Percentiles rank a stretch among this genome's conserved stretches.
These are phyloP conservation scores for Acer negundo DNA, from an alignment of 345 rosid genomes.

Conservation along the genomic window DNA sequence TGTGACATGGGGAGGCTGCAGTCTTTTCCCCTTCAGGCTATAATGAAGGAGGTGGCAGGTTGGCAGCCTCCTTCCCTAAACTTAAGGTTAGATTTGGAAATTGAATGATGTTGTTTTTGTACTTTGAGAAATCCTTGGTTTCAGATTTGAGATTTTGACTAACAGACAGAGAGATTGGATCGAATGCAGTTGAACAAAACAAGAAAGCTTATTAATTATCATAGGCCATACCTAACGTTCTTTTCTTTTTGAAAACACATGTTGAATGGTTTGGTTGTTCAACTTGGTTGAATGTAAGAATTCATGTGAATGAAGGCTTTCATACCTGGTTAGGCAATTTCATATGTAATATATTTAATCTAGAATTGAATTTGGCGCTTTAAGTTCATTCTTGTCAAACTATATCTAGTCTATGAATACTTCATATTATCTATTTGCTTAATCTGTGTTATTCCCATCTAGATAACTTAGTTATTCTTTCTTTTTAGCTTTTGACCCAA, in stretches of 20 bases:
- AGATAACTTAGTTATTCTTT: not conserved
- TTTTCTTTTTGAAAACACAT: not conserved
- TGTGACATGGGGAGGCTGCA: too few species aligned
- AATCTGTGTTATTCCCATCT: not conserved
- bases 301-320: not conserved
- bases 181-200: not conserved
- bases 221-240: not conserved
- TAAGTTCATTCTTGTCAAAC: not conserved
- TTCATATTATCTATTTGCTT: not conserved
- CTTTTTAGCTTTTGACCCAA: constrained; percentile 7
- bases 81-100: too few species aligned
- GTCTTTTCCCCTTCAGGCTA: too few species aligned
- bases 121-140: too few species aligned
- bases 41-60: too few species aligned
- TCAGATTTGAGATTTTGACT: not conserved
- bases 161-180: not conserved
- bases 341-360: not conserved
- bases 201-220: not conserved
- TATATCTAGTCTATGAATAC: not conserved
- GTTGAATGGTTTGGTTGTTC: not conserved
- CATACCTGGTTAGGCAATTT: not conserved
- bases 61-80: too few species aligned
- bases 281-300: not conserved
- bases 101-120: too few species aligned
- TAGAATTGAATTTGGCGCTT: not conserved